These are phyloP conservation scores for Yamadazyma ubonensis DNA, from an alignment of 805 yeast species.

Conservation along the genomic window DNA sequence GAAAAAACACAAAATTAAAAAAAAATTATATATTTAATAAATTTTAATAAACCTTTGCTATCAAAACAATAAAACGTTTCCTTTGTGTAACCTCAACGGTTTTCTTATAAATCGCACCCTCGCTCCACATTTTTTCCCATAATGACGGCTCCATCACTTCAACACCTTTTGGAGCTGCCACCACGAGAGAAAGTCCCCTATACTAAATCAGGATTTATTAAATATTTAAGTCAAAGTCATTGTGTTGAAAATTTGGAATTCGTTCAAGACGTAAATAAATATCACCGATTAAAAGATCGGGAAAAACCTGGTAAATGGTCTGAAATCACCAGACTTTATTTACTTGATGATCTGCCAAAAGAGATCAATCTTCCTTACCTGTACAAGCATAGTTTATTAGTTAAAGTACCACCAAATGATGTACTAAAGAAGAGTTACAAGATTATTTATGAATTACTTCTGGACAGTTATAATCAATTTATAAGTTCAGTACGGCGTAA, in stretches of 20 bases:
- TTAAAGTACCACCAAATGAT: constrained; percentile 19
- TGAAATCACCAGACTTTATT: constrained; percentile 24
- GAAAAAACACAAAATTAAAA: too few relatives aligned
- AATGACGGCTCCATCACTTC: constrained; percentile 17
- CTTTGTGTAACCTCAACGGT: constrained; percentile 6
- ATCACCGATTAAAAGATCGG: constrained; percentile 9
- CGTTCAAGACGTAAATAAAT: constrained; percentile 18
- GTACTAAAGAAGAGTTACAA: constrained; percentile 17
- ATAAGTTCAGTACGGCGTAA: constrained; percentile 15
- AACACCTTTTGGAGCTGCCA: constrained; percentile 10
- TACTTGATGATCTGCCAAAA: constrained; percentile 27
- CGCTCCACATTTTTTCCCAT: constrained; percentile 1
- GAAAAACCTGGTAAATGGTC: constrained; percentile 24
- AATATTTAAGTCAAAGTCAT: constrained; percentile 28
- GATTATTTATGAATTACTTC: constrained; percentile 29
- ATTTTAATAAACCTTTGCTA: constrained; percentile 1
- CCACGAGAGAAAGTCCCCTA: constrained; percentile 8
- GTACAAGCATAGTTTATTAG: constrained; percentile 20
- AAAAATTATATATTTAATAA: too few relatives aligned
- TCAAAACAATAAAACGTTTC: constrained; percentile 2
- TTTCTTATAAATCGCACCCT: constrained; percentile 4
- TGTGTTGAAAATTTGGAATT: constrained; percentile 40
- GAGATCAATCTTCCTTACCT: constrained; percentile 35
- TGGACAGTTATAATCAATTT: constrained; percentile 35
- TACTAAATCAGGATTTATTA: constrained; percentile 20